phyloP scores from a whole-genome alignment of 1,139 yeast genomes.

The Taphrina sp. region DNA sequence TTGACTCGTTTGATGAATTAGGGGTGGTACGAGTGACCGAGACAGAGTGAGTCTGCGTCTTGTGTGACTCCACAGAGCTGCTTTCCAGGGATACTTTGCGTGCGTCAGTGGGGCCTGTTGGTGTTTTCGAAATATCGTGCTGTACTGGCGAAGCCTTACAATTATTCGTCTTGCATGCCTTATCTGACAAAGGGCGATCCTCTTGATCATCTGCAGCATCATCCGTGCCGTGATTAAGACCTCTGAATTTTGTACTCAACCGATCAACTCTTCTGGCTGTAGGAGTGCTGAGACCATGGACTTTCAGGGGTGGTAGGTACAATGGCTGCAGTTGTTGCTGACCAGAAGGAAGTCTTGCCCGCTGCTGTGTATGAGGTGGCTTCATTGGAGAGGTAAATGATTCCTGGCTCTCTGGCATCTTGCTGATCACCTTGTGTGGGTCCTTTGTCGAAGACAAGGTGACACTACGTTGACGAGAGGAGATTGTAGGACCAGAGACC shows the following conservation, averaged over 20 bases:
- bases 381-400: constrained; percentile 27
- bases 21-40: too few species aligned
- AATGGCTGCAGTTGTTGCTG: constrained; percentile 19
- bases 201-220: neutral
- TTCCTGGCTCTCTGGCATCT: constrained; percentile 1
- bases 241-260: constrained; percentile 4
- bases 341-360: neutral
- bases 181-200: neutral
- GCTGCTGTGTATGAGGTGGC: neutral
- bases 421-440: neutral
- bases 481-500: constrained; percentile 24
- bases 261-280: constrained; percentile 19
- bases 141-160: too few species aligned
- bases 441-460: neutral
- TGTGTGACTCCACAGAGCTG: neutral
- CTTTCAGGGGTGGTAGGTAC: constrained; percentile 15
- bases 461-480: constrained; percentile 20
- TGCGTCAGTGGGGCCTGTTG: neutral
- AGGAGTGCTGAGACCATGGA: constrained; percentile 16
- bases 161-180: too few species aligned
- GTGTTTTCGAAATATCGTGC: neutral
- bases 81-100: neutral
- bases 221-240: neutral
- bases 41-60: neutral
- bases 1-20: neutral